These are phyloP conservation scores for Plasmodium berghei DNA, from an alignment of 169 alveolate species.

Conservation along the genomic window DNA sequence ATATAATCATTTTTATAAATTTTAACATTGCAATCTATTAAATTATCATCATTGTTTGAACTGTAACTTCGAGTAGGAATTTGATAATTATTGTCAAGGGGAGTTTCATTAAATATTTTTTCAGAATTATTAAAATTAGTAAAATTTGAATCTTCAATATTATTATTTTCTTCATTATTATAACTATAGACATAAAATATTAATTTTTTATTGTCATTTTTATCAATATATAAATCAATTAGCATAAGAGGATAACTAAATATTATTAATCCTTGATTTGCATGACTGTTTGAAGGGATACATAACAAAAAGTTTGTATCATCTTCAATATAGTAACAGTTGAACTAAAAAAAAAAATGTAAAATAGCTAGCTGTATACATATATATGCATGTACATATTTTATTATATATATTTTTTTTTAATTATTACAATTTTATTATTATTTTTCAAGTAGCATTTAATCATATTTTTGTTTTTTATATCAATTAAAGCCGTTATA, in stretches of 20 bases:
- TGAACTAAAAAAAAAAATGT: conserved; percentile 17
- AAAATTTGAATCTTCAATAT: conserved; percentile 1
- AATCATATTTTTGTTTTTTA: conserved; percentile 68
- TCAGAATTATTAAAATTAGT: conserved; percentile 60
- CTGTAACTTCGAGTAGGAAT: conserved; percentile 38
- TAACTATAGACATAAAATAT: conserved; percentile 53
- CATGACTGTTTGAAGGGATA: conserved; percentile 65
- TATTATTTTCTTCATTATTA: conserved; percentile 41
- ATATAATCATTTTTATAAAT: conserved; percentile 54
- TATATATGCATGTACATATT: not conserved
- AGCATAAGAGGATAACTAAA: conserved; percentile 72
- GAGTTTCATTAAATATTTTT: conserved; percentile 26
- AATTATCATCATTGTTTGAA: conserved; percentile 50
- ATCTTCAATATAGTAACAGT: conserved; percentile 73
- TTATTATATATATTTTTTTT: not conserved
- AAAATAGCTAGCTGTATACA: not conserved
- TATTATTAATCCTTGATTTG: conserved; percentile 45
- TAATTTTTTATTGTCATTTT: conserved; percentile 63
- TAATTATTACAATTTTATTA: conserved; percentile 56
- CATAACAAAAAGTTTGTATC: conserved; percentile 47
- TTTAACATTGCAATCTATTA: conserved; percentile 10
- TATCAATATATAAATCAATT: conserved; percentile 64
- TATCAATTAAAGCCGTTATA: conserved; percentile 57
- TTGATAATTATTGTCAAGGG: conserved; percentile 13
- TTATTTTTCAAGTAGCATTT: conserved; percentile 72